Base-by-base conservation (phyloP, 1,139 yeast species). In the Suhomyces taliae region DNA sequence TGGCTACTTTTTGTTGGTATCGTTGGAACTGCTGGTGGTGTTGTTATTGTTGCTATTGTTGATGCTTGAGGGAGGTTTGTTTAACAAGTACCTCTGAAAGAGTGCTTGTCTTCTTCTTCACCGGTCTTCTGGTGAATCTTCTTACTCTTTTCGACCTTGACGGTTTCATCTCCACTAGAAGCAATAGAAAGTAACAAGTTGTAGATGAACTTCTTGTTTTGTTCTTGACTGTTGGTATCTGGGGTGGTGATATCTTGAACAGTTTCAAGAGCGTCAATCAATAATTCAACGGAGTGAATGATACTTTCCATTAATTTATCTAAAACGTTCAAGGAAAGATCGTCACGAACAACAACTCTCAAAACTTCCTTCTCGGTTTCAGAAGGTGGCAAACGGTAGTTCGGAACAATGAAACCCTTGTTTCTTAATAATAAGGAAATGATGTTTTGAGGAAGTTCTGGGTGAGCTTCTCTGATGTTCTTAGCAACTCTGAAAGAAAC, bases 401-500 rank as follows among this genome's bases (percentile, higher is more conserved):
- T 90, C 52, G 97, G 97, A 51, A 90, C 78, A 62, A 90, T 90
- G 79, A 86, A 90, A 6, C 96, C 96, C 61, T 85, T 83, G 65
- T 81, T 82, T 64, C 97, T 81, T 60, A 90, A 73, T 62, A 90
- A 65, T 15, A 85, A 74, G 0, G 96, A 84, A 36, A 90, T 65
- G 49, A 89, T 77, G 29, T 85, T 79, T 67, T 90, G 97, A n/a
- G 96, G 96, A 48, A 90, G 79, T 64, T 83, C 89, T 2, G 96
- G 93, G 64, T 83, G 88, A 39, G 75, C 65, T 41, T 78, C 62
- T 44, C 70, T 64, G 61, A 90, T 80, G 34, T 74, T 73, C 43
- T 82, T 70, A 4, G 89, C 78, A 56, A 90, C 79, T 61, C 82
- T 82, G 76, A 90, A 90, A 0, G 97, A 86, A 39, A 90, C 97